Percentiles rank a stretch among this genome's conserved stretches.
These are phyloP conservation scores for Epichloe typhina DNA, from an alignment of 2,329 filamentous ascomycete species.

Conservation along the genomic window DNA sequence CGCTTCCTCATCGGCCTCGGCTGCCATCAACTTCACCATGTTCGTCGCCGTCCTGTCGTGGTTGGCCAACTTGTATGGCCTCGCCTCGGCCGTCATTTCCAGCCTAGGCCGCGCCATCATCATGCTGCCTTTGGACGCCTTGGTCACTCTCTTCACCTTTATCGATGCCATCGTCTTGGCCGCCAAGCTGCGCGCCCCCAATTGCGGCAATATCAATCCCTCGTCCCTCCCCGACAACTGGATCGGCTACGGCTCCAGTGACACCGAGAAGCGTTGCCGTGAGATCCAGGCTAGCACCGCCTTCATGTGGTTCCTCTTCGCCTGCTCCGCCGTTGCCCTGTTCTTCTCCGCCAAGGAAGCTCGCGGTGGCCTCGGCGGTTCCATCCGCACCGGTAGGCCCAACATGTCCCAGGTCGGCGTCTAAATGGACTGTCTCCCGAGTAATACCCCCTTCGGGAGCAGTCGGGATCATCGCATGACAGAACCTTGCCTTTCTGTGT, in stretches of 20 bases:
- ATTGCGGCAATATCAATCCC: constrained; percentile 44
- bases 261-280: constrained; percentile 53
- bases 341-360: constrained; percentile 42
- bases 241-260: constrained; percentile 48
- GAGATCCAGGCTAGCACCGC: constrained; percentile 62
- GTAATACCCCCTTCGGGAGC: background rate
- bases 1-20: constrained; percentile 26
- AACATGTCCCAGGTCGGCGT: constrained; percentile 45
- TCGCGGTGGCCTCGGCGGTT: constrained; percentile 31
- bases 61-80: constrained; percentile 50
- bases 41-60: constrained; percentile 56
- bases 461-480: background rate
- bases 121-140: constrained; percentile 41
- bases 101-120: constrained; percentile 37
- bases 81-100: constrained; percentile 41
- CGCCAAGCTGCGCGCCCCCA: constrained; percentile 52
- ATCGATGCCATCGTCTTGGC: constrained; percentile 58
- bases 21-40: constrained; percentile 52
- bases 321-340: constrained; percentile 42
- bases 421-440: constrained; percentile 12
- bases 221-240: constrained; percentile 27
- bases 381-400: constrained; percentile 30
- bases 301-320: constrained; percentile 71
- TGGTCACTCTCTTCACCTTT: constrained; percentile 55
- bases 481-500: background rate